Percentiles rank a stretch among this genome's conserved stretches.
Conservation (phyloP, 106 monocot genomes). For the Acorus calamus region DNA sequence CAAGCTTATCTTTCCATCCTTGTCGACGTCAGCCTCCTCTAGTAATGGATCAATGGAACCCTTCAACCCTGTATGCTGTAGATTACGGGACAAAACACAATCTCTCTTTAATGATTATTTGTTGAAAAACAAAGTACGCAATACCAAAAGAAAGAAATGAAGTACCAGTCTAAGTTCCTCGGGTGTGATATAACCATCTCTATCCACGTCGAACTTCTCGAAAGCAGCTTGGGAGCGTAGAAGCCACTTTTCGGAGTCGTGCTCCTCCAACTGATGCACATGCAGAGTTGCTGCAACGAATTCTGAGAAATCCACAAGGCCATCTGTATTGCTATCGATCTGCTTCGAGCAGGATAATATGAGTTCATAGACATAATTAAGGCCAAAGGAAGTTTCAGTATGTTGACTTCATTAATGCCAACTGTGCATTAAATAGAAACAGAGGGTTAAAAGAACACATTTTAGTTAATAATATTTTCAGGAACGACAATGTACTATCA, state of each 20-base stretch:
- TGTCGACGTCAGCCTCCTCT: slow-evolving; percentile 89
- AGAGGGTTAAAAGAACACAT: too few relatives aligned
- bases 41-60: slow-evolving; percentile 74
- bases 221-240: slow-evolving; percentile 67
- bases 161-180: slow-evolving; percentile 87
- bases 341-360: slow-evolving; percentile 7
- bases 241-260: slow-evolving; percentile 68
- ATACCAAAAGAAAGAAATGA: not conserved
- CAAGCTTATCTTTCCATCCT: slow-evolving; percentile 92
- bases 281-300: slow-evolving; percentile 88
- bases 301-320: slow-evolving; percentile 84
- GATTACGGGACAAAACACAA: not conserved
- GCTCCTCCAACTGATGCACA: slow-evolving; percentile 78
- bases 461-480: too few relatives aligned
- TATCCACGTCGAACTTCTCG: slow-evolving; percentile 78
- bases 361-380: too few relatives aligned
- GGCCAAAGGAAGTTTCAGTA: too few relatives aligned
- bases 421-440: too few relatives aligned
- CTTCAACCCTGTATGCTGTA: slow-evolving; percentile 75
- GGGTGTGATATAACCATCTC: slow-evolving; percentile 85
- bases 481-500: too few relatives aligned
- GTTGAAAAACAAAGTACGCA: not conserved
- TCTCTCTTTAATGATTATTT: not conserved
- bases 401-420: too few relatives aligned
- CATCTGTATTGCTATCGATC: slow-evolving; percentile 96